These are phyloP conservation scores for Russula dissimulans DNA, from an alignment of 768 basidiomycete species.

Conservation along the genomic window DNA sequence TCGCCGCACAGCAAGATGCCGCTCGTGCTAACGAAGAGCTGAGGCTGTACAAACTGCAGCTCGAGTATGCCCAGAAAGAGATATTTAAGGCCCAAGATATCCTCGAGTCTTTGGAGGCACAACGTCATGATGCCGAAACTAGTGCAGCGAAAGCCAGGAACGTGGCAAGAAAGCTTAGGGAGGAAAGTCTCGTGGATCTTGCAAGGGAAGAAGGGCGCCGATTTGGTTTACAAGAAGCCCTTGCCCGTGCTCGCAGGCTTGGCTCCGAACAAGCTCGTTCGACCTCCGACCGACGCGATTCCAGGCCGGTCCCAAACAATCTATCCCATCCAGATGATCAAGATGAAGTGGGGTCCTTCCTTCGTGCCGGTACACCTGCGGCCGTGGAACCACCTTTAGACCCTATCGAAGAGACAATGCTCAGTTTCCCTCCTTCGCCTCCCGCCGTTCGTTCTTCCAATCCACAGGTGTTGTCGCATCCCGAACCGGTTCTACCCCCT, in stretches of 20 bases:
- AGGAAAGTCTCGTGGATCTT: slow-evolving; percentile 38
- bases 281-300: neutral
- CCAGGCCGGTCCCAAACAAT: neutral
- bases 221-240: slow-evolving; percentile 45
- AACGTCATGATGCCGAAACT: slow-evolving; percentile 41
- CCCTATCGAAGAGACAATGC: slow-evolving; percentile 18
- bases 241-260: slow-evolving; percentile 28
- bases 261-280: slow-evolving; percentile 25
- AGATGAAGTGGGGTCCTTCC: neutral
- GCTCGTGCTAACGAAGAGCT: slow-evolving; percentile 38
- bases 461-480: neutral
- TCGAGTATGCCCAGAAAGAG: slow-evolving; percentile 51
- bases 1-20: slow-evolving; percentile 26
- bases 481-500: neutral
- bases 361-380: neutral
- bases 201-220: slow-evolving; percentile 48
- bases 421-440: slow-evolving; percentile 15
- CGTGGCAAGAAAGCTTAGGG: slow-evolving; percentile 36
- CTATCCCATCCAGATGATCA: slow-evolving; percentile 1
- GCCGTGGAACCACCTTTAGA: slow-evolving; percentile 6
- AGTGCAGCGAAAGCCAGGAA: slow-evolving; percentile 38
- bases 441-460: neutral
- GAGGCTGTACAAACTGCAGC: slow-evolving; percentile 46
- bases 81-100: slow-evolving; percentile 46
- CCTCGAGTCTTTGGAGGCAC: slow-evolving; percentile 38